Percentiles rank a stretch among this genome's conserved stretches.
Conservation (phyloP, 139 green algal genomes). For the Mesotaenium endlicherianum region DNA sequence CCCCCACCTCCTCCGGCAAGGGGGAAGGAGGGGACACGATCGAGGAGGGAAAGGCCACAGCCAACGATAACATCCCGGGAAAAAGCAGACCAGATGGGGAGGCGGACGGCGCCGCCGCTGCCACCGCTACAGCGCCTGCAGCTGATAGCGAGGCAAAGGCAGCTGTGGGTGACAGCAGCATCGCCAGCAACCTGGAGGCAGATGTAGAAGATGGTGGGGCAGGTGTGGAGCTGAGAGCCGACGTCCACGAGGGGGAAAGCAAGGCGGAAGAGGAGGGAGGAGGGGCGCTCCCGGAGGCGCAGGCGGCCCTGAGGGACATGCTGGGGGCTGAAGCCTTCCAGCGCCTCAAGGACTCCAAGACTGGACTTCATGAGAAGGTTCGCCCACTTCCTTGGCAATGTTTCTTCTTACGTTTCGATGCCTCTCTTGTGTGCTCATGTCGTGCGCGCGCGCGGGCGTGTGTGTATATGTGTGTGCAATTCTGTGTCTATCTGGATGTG, state of each 20-base stretch:
- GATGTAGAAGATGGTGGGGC: neutral
- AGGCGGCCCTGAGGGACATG: neutral
- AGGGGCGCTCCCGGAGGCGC: neutral
- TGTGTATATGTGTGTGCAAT: no score
- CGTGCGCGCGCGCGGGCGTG: no score
- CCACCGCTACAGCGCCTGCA: no score
- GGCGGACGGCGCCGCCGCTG: no score
- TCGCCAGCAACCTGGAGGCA: no score
- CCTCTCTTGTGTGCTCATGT: no score
- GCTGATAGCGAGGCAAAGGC: no score
- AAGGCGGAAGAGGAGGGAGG: neutral
- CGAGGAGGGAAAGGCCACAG: neutral
- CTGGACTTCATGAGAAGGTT: constrained; percentile 43
- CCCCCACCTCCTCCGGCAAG: constrained; percentile 14
- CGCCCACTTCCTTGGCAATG: no score
- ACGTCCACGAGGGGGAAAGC: neutral
- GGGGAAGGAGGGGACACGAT: neutral
- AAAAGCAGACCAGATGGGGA: no score
- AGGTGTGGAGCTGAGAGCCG: neutral
- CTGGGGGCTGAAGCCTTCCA: neutral
- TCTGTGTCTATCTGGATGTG: no score
- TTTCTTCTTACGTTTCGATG: no score
- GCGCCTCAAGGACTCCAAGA: constrained; percentile 48
- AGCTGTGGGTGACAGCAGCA: no score
- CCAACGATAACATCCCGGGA: neutral